phyloP scores from a whole-genome alignment of 2,329 filamentous ascomycete species.

The Trichoderma afroharzianum region DNA sequence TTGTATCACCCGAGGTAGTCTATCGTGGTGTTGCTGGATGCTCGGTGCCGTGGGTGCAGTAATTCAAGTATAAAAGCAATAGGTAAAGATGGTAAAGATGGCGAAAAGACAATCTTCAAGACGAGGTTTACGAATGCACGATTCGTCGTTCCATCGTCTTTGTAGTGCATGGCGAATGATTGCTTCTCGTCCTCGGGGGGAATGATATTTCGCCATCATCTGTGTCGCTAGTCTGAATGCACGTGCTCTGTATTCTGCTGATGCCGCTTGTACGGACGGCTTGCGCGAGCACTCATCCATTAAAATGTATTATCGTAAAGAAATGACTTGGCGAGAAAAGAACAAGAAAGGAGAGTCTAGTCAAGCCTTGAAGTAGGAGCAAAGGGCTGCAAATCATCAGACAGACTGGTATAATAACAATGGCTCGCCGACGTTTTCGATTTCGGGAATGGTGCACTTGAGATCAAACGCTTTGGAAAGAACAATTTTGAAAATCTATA shows the following conservation, averaged over 20 bases:
- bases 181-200: neutral
- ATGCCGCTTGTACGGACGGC: neutral
- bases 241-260: neutral
- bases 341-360: neutral
- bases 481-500: constrained; percentile 98
- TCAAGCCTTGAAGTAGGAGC: neutral
- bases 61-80: neutral
- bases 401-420: constrained; percentile 80
- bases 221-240: neutral
- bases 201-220: neutral
- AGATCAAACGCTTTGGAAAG: constrained; percentile 97
- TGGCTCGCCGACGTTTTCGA: constrained; percentile 96
- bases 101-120: neutral
- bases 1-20: neutral
- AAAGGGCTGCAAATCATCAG: constrained; percentile 23
- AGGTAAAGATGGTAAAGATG: neutral
- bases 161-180: neutral
- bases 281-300: neutral
- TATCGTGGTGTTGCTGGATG: neutral
- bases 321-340: neutral
- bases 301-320: constrained; percentile 3
- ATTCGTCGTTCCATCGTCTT: neutral
- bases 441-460: constrained; percentile 98
- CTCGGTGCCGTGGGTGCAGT: neutral
- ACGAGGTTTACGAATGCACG: neutral